Base-by-base conservation (phyloP, 2,329 filamentous ascomycete species). In the Chrysoporthe puriensis region DNA sequence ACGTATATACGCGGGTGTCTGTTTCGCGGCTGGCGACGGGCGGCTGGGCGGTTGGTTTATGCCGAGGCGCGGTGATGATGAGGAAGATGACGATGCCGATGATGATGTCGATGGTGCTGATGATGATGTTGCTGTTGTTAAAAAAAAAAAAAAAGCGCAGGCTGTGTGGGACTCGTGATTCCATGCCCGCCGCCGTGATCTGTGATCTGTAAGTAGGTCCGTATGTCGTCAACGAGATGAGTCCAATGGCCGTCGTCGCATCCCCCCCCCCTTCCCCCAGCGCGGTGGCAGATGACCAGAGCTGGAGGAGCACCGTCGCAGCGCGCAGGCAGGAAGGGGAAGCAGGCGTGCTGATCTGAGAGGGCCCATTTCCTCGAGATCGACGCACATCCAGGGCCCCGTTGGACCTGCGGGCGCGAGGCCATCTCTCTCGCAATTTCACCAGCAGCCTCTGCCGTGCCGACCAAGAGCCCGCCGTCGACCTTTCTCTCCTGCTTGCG, bases 401-500 rank as follows among this genome's bases (percentile, higher is more conserved):
- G 34, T 57, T 57, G 54, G 32, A 40, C 54, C 34, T 40, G 54
- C 36, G 54, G 54, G 32, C 54, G n/a, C 54, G 16, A 40, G 52
- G 50, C 26, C 50, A 34, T 54, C 48, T 54, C 50, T 54, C 21
- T 54, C 21, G 54, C n/a, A 57, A 57, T 57, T 57, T 57, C 36
- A 40, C 54, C 34, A 9, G 11, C 9, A 32, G 54, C 54, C 16
- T 57, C 18, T 6, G 18, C 16, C 14, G 32, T 57, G 54, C 40
- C 34, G 18, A 57, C 50, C 50, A 54, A 16, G 4, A 26, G 16
- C 32, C 26, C 26, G 16, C 21, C 13, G 5, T 34, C 21, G 32
- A 21, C 50, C 50, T 54, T 21, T 54, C 2, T 26, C 26, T 26
- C 26, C 26, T 26, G 26, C 26, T 26, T 14, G 11, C 21, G 13